Evolutionary conservation across 495 filamentous ascomycete genomes (phyloP).

Genomic region (Podospora australis): DNA sequence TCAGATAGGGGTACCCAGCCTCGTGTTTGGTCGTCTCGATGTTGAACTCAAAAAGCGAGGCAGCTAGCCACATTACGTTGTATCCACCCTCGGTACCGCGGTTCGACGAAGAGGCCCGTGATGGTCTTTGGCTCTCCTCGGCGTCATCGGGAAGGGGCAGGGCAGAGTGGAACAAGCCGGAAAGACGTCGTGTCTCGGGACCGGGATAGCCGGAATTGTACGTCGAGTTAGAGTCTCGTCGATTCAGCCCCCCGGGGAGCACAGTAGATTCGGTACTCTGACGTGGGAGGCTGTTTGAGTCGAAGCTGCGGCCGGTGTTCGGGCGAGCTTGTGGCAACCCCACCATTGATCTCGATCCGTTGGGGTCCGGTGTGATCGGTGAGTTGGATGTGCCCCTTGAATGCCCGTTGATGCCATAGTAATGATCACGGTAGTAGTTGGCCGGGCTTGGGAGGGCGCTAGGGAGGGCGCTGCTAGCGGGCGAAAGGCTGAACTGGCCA

Average conservation of each 20-base stretch:
- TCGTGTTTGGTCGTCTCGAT: conserved; percentile 87
- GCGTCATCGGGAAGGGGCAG: conserved; percentile 70
- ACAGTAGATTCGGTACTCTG: conserved; percentile 39
- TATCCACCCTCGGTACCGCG: conserved; percentile 37
- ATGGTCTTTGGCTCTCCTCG: conserved; percentile 39
- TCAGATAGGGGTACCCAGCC: conserved; percentile 92
- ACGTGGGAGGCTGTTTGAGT: conserved; percentile 36
- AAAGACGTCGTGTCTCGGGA: conserved; percentile 42
- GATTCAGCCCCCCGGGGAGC: conserved; percentile 24
- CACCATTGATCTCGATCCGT: conserved; percentile 27
- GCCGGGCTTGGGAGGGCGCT: conserved; percentile 41
- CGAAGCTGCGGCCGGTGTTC: conserved; percentile 46
- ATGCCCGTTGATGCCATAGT: conserved; percentile 35
- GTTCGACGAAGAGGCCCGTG: conserved; percentile 46
- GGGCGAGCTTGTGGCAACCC: conserved; percentile 34
- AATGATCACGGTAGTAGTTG: conserved; percentile 45
- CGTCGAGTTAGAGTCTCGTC: conserved; percentile 44
- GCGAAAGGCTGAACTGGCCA: conserved; percentile 49
- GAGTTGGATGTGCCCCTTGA: conserved; percentile 31
- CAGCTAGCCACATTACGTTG: conserved; percentile 75
- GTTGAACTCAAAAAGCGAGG: conserved; percentile 92
- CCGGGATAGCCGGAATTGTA: conserved; percentile 35
- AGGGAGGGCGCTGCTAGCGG: conserved; percentile 36
- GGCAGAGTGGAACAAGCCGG: conserved; percentile 76
- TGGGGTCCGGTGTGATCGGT: conserved; percentile 36